Conservation (phyloP, 176 grass and related monocot species). For the Olyra latifolia region DNA sequence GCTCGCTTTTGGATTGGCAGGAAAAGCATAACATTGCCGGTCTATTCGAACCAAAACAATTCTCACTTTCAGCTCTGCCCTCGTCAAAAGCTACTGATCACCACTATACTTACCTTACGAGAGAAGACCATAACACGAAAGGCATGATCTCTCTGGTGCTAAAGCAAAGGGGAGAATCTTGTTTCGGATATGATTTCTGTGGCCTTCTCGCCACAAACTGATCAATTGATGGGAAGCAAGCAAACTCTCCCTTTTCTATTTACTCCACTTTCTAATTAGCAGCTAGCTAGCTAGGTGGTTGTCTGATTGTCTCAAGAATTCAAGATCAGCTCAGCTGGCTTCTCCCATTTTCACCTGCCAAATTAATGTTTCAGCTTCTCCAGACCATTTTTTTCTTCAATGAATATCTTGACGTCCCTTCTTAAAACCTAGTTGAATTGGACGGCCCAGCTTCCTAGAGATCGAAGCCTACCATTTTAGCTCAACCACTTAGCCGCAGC, state of each 20-base stretch:
- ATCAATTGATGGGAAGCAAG: conserved; percentile 25
- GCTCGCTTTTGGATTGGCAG: conserved; percentile 24
- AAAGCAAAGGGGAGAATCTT: conserved; percentile 15
- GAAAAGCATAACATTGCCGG: conserved; percentile 30
- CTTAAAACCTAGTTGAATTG: too few species aligned
- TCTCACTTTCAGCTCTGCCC: conserved; percentile 10
- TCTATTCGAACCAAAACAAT: conserved; percentile 46
- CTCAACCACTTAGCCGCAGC: too few species aligned
- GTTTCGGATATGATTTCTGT: conserved; percentile 23
- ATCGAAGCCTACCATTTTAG: too few species aligned
- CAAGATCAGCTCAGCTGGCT: too few species aligned
- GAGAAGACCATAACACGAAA: conserved; percentile 18
- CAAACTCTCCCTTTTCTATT: conserved; percentile 4
- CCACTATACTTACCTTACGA: conserved; percentile 21
- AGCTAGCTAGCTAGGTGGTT: too few species aligned
- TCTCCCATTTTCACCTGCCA: too few species aligned
- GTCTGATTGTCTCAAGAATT: too few species aligned
- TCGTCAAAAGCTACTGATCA: conserved; percentile 23
- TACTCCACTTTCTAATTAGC: neutral
- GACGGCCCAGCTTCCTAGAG: too few species aligned
- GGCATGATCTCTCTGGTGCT: conserved; percentile 17
- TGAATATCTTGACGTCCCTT: too few species aligned
- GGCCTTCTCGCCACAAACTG: conserved; percentile 17
- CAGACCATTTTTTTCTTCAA: too few species aligned
- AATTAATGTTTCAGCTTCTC: too few species aligned